Evolutionary conservation across 2,329 filamentous ascomycete species (phyloP).

Genomic region (Cytospora paraplurivora): DNA sequence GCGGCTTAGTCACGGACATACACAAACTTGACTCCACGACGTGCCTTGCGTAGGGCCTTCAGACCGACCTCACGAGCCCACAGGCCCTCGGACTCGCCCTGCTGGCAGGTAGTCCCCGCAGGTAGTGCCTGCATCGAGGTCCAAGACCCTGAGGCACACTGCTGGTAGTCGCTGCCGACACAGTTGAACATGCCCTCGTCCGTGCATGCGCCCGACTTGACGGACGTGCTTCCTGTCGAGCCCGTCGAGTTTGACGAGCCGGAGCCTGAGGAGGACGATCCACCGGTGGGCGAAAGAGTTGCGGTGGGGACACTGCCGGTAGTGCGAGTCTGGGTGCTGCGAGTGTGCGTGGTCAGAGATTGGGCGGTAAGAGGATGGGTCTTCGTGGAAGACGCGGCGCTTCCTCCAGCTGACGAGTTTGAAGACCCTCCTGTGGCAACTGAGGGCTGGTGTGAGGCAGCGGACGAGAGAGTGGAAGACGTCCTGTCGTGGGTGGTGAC

Average conservation of each 20-base stretch:
- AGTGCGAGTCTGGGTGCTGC: too few species aligned
- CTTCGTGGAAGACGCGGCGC: background rate
- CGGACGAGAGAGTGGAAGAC: background rate
- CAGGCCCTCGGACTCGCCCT: slow-evolving; percentile 30
- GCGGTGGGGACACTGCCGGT: slow-evolving; percentile 7
- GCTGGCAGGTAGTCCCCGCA: slow-evolving; percentile 35
- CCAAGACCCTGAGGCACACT: slow-evolving; percentile 40
- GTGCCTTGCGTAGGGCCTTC: slow-evolving; percentile 9
- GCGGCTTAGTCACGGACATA: too few species aligned
- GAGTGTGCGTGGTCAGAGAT: background rate
- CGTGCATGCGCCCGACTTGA: slow-evolving; percentile 37
- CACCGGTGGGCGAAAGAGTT: slow-evolving; percentile 12
- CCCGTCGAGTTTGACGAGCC: slow-evolving; percentile 15
- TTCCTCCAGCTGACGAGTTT: background rate
- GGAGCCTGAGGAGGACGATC: slow-evolving; percentile 17
- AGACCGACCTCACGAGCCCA: slow-evolving; percentile 18
- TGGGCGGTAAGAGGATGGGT: background rate
- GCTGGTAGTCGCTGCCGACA: slow-evolving; percentile 39
- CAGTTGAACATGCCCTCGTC: slow-evolving; percentile 41
- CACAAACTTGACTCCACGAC: background rate
- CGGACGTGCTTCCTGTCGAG: slow-evolving; percentile 22
- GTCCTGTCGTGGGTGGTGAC: background rate
- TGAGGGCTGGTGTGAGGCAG: background rate
- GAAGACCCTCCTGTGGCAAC: background rate
- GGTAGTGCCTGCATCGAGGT: slow-evolving; percentile 35